phyloP scores from a whole-genome alignment of 2,329 filamentous ascomycete genomes.

The Daldinia sp. region DNA sequence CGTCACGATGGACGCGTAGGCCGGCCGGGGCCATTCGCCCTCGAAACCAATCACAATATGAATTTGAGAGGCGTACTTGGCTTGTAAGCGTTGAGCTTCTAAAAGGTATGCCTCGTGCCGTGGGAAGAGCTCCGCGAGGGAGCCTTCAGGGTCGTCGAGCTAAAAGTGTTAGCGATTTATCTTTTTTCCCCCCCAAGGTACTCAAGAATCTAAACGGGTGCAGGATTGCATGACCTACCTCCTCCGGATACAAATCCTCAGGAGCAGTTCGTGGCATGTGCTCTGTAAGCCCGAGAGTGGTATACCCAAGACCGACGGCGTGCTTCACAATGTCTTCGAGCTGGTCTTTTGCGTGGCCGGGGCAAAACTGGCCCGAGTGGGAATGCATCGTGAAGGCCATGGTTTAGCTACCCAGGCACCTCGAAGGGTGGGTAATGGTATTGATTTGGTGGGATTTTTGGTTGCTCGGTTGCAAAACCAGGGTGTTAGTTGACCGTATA shows the following conservation, averaged over 20 bases:
- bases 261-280: constrained; percentile 85
- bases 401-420: not conserved
- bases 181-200: too few relatives aligned
- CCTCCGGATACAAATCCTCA: constrained; percentile 90
- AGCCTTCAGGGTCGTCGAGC: constrained; percentile 59
- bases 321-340: constrained; percentile 84
- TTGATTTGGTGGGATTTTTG: not conserved
- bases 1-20: constrained; percentile 64
- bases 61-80: constrained; percentile 74
- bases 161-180: constrained; percentile 44
- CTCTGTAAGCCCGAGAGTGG: constrained; percentile 87
- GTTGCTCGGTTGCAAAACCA: not conserved
- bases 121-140: constrained; percentile 58
- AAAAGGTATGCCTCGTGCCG: constrained; percentile 76
- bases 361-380: constrained; percentile 97
- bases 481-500: not conserved
- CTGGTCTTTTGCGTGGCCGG: constrained; percentile 82
- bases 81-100: constrained; percentile 78
- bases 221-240: constrained; percentile 59
- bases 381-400: constrained; percentile 99
- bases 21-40: constrained; percentile 86
- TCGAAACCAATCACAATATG: constrained; percentile 90
- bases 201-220: not conserved
- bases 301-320: constrained; percentile 81
- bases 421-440: not conserved